Evolutionary conservation across 1,284 basidiomycete genomes (phyloP).

Genomic region (Leccinum fuscescens): DNA sequence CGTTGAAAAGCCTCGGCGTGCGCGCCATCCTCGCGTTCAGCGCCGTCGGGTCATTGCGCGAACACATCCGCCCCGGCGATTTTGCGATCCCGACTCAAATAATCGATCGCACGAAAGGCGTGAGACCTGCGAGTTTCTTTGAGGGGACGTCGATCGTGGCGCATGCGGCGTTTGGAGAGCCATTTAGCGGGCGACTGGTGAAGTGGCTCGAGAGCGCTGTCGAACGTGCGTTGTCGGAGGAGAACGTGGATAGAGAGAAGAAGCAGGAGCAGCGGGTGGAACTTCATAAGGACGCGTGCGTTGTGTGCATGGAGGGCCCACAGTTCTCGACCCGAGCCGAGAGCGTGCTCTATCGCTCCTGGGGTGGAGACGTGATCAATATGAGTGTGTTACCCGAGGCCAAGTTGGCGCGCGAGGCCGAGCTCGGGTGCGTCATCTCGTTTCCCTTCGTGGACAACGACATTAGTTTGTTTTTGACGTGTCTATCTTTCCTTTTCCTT

Average conservation of each 20-base stretch:
- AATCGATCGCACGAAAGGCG: conserved; percentile 95
- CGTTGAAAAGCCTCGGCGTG: conserved; percentile 90
- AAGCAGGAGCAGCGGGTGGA: conserved; percentile 54
- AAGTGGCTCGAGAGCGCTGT: conserved; percentile 71
- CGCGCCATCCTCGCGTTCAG: conserved; percentile 91
- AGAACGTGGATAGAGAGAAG: neutral
- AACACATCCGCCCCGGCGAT: conserved; percentile 91
- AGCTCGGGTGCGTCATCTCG: conserved; percentile 66
- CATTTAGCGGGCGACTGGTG: conserved; percentile 70
- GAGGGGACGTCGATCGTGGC: conserved; percentile 77
- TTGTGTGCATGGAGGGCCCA: conserved; percentile 97
- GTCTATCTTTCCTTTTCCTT: neutral
- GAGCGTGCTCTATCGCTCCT: conserved; percentile 89
- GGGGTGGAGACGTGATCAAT: conserved; percentile 94
- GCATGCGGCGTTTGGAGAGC: conserved; percentile 93
- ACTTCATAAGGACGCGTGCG: conserved; percentile 79
- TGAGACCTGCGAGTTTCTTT: conserved; percentile 81
- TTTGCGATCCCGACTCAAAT: conserved; percentile 91
- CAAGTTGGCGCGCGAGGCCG: conserved; percentile 93
- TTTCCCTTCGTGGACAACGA: neutral
- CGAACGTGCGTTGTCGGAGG: conserved; percentile 23
- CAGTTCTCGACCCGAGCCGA: conserved; percentile 95
- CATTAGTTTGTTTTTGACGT: neutral
- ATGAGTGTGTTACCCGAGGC: conserved; percentile 96
- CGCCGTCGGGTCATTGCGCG: conserved; percentile 93